Conservation (phyloP, 768 basidiomycete genomes). For the Suillus variegatus region DNA sequence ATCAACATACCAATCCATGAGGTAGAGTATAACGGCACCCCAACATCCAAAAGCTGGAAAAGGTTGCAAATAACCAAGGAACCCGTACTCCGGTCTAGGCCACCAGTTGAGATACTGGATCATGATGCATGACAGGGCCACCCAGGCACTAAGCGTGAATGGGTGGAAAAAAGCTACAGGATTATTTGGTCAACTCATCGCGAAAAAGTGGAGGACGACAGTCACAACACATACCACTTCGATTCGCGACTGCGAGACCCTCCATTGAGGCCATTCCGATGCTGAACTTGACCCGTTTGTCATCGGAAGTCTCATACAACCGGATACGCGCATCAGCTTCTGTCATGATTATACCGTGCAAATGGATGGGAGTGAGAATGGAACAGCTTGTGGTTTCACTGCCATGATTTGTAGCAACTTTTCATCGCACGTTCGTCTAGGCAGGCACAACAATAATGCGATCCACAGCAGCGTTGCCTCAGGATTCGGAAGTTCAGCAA, state of each 20-base stretch:
- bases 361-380: not conserved
- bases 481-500: not conserved
- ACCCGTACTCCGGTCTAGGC: constrained; percentile 51
- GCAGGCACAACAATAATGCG: not conserved
- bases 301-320: constrained; percentile 48
- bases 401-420: not conserved
- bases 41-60: constrained; percentile 67
- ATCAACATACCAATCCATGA: constrained; percentile 64
- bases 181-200: not conserved
- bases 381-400: not conserved
- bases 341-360: constrained; percentile 34
- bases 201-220: not conserved
- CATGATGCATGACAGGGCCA: constrained; percentile 57
- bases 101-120: constrained; percentile 66
- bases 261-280: constrained; percentile 70
- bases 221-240: constrained; percentile 41
- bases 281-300: constrained; percentile 62
- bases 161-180: constrained; percentile 57
- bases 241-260: constrained; percentile 66
- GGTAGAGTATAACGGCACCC: constrained; percentile 64
- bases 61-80: constrained; percentile 54
- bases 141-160: constrained; percentile 61
- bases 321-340: constrained; percentile 54
- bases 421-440: constrained; percentile 13
- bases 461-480: too few species aligned